A percentile compares a stretch with the other conserved stretches of the same genome.
These are phyloP conservation scores for Apophysomyces sp. DNA, from an alignment of 371 early-diverging fungal species.

Conservation along the genomic window DNA sequence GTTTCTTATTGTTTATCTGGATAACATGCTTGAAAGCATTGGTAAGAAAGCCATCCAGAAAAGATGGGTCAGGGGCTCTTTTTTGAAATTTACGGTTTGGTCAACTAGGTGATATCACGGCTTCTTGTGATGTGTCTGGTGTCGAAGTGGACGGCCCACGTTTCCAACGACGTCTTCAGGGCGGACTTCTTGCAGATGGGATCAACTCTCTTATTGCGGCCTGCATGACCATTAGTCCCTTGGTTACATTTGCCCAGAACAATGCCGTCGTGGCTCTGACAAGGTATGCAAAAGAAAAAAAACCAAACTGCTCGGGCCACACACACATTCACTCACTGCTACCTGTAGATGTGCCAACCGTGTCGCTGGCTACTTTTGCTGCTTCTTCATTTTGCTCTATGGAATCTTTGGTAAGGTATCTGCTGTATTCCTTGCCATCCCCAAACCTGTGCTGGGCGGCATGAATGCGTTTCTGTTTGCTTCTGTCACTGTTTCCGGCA, in stretches of 20 bases:
- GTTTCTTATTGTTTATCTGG: conserved; percentile 54
- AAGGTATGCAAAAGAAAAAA: background rate
- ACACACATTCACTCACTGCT: background rate
- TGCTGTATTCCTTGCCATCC: conserved; percentile 58
- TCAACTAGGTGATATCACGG: conserved; percentile 60
- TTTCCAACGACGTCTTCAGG: conserved; percentile 61
- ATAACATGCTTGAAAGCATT: conserved; percentile 57
- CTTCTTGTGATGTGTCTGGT: conserved; percentile 64
- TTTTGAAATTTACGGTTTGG: no score
- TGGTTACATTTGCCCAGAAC: conserved; percentile 66
- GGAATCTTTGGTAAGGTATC: conserved; percentile 65
- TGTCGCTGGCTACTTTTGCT: conserved; percentile 61
- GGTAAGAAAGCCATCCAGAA: no score
- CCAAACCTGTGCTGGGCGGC: conserved; percentile 56
- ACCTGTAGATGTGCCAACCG: conserved; percentile 60
- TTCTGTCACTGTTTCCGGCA: conserved; percentile 62
- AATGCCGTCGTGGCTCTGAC: conserved; percentile 64
- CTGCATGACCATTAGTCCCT: conserved; percentile 56
- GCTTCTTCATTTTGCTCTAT: conserved; percentile 55
- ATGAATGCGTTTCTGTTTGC: conserved; percentile 67
- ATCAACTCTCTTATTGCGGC: conserved; percentile 55
- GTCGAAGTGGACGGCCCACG: conserved; percentile 61
- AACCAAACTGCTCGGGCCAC: no score
- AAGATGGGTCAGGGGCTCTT: no score
- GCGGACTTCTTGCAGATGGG: conserved; percentile 67